phyloP scores from a whole-genome alignment of 768 basidiomycete species.

The Lentinula raphanica region DNA sequence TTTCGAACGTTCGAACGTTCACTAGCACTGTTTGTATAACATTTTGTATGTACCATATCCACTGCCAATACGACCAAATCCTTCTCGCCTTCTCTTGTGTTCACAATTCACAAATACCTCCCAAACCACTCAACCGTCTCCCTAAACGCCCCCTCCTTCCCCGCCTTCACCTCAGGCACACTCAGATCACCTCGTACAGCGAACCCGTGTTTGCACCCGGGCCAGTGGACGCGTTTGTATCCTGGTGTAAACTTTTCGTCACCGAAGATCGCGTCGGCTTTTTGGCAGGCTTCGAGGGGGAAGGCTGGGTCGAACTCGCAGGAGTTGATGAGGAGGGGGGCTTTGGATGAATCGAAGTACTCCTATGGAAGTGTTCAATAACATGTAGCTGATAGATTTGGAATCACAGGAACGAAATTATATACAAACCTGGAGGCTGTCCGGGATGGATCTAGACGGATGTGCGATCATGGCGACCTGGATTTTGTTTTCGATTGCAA shows the following conservation, averaged over 20 bases:
- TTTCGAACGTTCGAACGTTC: too few species aligned
- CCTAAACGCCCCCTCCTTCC: constrained; percentile 37
- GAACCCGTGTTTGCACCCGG: constrained; percentile 22
- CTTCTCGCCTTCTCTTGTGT: too few species aligned
- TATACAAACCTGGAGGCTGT: constrained; percentile 20
- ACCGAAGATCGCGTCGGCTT: constrained; percentile 33
- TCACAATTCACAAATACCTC: constrained; percentile 19
- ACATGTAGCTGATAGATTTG: too few species aligned
- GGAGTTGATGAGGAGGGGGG: constrained; percentile 39
- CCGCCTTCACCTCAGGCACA: constrained; percentile 25
- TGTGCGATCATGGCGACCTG: constrained; percentile 23
- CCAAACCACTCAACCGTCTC: constrained; percentile 29
- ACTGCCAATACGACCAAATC: too few species aligned
- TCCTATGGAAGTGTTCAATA: too few species aligned
- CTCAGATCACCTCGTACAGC: constrained; percentile 24
- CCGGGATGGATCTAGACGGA: constrained; percentile 24
- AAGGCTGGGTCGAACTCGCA: constrained; percentile 30
- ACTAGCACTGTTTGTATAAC: too few species aligned
- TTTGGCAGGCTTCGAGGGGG: constrained; percentile 23
- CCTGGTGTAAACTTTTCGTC: constrained; percentile 25
- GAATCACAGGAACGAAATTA: not conserved
- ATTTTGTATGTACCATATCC: too few species aligned
- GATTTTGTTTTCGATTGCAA: constrained; percentile 24
- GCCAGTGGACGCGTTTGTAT: constrained; percentile 25
- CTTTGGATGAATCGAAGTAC: constrained; percentile 26